Base-by-base conservation (phyloP, 208 protist genomes). In the Leishmania arabica region DNA sequence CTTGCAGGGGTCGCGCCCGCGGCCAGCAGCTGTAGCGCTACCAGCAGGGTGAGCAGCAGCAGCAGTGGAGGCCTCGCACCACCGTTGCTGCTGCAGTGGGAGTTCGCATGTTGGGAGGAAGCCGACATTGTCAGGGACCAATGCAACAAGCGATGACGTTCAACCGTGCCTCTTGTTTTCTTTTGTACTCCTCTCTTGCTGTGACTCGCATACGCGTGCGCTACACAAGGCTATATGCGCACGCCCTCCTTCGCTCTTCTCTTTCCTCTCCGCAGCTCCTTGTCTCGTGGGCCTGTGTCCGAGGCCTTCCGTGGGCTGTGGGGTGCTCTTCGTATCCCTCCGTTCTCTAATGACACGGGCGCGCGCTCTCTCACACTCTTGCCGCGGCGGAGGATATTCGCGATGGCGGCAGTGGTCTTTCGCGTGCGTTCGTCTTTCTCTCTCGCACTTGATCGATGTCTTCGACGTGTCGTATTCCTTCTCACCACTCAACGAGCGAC, bases 1-100 rank as follows among this genome's bases (percentile, higher is more conserved):
- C 51, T 8, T 58, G 40, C 78, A 19, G 73, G 73, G 15, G 62
- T 49, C 8, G 84, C 21, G 45, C 60, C 3, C 11, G 70, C 8
- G 7, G 70, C 15, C 51, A 84, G 17, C 17, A 86, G 42, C 24
- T 84, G 34, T 62, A 73, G 9, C 40, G 80, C 5, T 24, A 72
- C 24, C 68, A 76, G n/a, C 37, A 65, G 8, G 21, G 51, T 2
- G 6, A 51, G 54, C 27, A 51, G 45, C 75, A 54, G 60, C 37
- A 31, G 53, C 60, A 66, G 80, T 54, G 11, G 37, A 60, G 19
- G 72, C 49, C 31, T 54, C 69, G 21, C 69, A 37, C 24, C 45
- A 54, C 45, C 69, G 27, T 21, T 6, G 8, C 45, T 37, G 69
- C 69, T 34, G 42, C 42, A 37, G 45, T 8, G 27, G 47, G 47